Conservation (phyloP, 179 eudicot species). For the Spinacia oleracea region DNA sequence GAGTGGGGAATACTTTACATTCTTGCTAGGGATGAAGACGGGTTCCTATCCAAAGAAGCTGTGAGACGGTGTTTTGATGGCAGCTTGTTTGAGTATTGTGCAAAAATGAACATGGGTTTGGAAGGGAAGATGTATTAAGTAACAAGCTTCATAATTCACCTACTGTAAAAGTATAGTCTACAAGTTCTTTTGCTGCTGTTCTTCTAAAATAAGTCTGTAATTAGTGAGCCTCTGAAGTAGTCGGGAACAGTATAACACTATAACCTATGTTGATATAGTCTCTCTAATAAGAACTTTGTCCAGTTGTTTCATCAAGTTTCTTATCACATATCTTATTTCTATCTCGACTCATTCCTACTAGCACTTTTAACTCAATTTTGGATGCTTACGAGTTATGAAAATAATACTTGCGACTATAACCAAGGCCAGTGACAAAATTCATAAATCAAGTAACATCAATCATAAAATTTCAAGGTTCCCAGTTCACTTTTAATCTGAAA, state of each 20-base stretch:
- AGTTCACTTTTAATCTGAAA: too few relatives aligned
- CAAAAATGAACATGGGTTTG: slow-evolving; percentile 39
- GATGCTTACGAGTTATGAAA: too few relatives aligned
- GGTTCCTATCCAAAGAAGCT: slow-evolving; percentile 60
- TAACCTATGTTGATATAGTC: background rate
- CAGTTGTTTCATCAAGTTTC: background rate
- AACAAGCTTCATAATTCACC: background rate
- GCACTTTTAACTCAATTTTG: too few relatives aligned
- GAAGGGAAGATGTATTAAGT: slow-evolving; percentile 41
- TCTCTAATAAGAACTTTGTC: background rate
- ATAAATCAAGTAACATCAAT: too few relatives aligned
- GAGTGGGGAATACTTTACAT: slow-evolving; percentile 59
- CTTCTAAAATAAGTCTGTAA: background rate
- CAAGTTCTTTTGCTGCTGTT: background rate
- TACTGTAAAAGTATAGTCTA: background rate
- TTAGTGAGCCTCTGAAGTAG: background rate
- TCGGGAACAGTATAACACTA: background rate
- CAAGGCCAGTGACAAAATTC: too few relatives aligned
- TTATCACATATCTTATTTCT: background rate
- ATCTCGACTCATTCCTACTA: background rate
- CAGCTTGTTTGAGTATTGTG: slow-evolving; percentile 70
- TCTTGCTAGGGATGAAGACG: slow-evolving; percentile 60
- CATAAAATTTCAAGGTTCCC: too few relatives aligned
- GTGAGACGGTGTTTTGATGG: slow-evolving; percentile 68
- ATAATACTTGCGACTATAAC: too few relatives aligned